A percentile compares a stretch with the other conserved stretches of the same genome.
phyloP scores from a whole-genome alignment of 768 basidiomycete genomes.

The Leccinum broughii region DNA sequence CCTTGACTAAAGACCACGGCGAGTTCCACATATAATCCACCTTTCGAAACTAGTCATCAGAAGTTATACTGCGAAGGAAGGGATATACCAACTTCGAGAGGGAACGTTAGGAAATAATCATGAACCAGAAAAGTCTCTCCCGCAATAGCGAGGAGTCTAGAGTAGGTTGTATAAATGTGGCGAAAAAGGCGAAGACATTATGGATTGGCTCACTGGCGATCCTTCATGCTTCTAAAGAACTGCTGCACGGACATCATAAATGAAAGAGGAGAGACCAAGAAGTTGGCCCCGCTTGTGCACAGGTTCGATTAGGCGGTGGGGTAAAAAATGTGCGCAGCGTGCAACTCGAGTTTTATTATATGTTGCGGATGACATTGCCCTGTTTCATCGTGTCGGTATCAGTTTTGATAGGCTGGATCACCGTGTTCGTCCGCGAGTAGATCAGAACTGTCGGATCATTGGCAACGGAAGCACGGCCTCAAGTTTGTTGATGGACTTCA shows the following conservation, averaged over 20 bases:
- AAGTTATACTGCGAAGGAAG: neutral
- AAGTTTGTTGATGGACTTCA: neutral
- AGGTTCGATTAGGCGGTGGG: neutral
- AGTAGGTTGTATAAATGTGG: neutral
- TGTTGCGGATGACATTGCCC: neutral
- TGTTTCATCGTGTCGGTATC: neutral
- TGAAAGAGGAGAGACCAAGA: neutral
- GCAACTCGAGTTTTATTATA: neutral
- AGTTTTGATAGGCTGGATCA: neutral
- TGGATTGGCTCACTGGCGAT: neutral
- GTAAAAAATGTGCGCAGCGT: neutral
- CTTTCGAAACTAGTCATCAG: neutral
- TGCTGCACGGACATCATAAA: neutral
- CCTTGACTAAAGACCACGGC: conserved; percentile 9
- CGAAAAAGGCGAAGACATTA: neutral
- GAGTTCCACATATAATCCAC: conserved; percentile 6
- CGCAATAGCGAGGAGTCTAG: neutral
- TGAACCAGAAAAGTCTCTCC: conserved; percentile 7
- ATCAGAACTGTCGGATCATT: neutral
- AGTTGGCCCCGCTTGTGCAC: neutral
- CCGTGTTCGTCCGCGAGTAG: neutral
- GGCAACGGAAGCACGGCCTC: neutral
- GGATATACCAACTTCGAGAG: conserved; percentile 13
- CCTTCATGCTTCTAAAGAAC: neutral
- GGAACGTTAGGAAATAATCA: conserved; percentile 16